Conservation (phyloP, 495 filamentous ascomycete species). For the Podospora comata region DNA sequence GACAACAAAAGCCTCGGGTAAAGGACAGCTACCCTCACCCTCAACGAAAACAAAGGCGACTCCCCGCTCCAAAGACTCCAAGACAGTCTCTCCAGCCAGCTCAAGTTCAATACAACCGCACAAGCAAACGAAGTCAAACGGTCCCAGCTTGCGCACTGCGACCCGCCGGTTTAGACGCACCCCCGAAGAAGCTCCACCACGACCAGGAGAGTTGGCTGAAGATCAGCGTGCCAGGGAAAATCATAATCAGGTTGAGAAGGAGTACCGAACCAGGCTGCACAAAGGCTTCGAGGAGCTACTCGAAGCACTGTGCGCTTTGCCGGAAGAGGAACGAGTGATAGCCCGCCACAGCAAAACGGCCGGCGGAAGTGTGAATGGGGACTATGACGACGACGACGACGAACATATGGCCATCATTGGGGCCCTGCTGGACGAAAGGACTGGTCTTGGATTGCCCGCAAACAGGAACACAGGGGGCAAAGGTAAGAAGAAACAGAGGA, state of each 20-base stretch:
- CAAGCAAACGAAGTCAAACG: background rate
- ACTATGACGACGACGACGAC: background rate
- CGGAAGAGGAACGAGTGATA: background rate
- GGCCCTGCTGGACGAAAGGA: background rate
- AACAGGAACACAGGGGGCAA: background rate
- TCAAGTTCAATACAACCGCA: background rate
- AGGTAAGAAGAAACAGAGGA: constrained; percentile 2
- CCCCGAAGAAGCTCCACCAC: background rate
- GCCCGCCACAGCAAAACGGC: background rate
- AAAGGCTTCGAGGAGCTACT: constrained; percentile 18
- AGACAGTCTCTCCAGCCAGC: background rate
- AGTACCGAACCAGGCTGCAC: constrained; percentile 23
- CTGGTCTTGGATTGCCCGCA: background rate
- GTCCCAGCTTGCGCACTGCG: constrained; percentile 15
- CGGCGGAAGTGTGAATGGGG: background rate
- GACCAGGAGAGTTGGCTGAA: constrained; percentile 19
- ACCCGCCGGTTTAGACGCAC: constrained; percentile 16
- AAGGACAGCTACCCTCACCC: background rate
- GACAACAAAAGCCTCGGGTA: background rate
- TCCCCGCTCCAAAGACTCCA: background rate
- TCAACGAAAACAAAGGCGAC: background rate
- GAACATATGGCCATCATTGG: background rate
- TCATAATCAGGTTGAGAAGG: constrained; percentile 21
- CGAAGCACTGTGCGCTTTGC: constrained; percentile 14
- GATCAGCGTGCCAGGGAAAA: constrained; percentile 16